Evolutionary conservation across 768 basidiomycete species (phyloP), one percentile per base, ranked within the genome.

Genomic region (Termitomyces eurrhizus): DNA sequence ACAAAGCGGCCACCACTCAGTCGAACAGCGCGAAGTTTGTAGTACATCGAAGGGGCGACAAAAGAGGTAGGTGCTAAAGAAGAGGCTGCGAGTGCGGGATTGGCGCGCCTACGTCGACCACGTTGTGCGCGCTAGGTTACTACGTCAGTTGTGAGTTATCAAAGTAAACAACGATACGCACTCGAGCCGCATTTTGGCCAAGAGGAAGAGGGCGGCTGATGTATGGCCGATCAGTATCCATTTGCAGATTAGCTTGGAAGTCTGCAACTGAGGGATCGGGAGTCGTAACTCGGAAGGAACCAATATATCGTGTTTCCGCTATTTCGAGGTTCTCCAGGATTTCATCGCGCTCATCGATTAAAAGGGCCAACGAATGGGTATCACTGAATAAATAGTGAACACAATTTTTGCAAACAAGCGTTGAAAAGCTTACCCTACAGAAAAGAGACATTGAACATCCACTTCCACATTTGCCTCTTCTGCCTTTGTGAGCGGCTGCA

Each of bases 291-390:
- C 83, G 77, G 77, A 92, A 93, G 5, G 88, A 92, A 58, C 79
- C 78, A 63, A 91, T 90, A 66, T 92, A 94, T 66, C 80, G 83
- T 12, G 87, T 83, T 74, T 92, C 91, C 12, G 90, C 89, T 56
- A 87, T 83, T 75, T 93, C 91, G 9, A 93, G 78, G 62, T 89
- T 85, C 64, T 90, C 86, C n/a, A 93, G 72, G 24, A 92, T 84
- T 66, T 83, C 80, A 62, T 92, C 90, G 33, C 92, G 80, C 68
- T 92, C 86, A 48, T 86, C 83, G 46, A 93, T 89, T 33, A 93
- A 81, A 7, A 83, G 64, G 0, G 85, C 83, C n/a, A 93, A 75
- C 4, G 78, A 78, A 14, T 81, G 79, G 0, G 89, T 92, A 67
- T 92, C 88, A 29, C 90, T 93, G 33, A 57, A 60, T 26, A 39